Evolutionary conservation across 2,329 filamentous ascomycete species (phyloP).

Genomic region (Fusarium fracticaudum): DNA sequence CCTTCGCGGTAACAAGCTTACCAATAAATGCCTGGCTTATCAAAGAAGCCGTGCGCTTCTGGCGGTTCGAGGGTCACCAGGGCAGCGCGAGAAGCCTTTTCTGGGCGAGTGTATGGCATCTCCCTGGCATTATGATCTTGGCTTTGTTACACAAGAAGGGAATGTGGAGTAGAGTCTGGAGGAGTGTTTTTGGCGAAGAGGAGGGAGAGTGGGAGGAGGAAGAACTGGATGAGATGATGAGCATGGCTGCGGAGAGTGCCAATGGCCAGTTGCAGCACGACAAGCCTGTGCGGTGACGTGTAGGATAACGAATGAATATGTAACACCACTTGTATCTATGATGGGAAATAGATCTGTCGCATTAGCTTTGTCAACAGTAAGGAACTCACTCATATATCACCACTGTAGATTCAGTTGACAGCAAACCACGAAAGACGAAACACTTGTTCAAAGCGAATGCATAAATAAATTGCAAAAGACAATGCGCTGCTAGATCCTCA

Average conservation of each 20-base stretch:
- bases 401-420: constrained; percentile 27
- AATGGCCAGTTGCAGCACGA: constrained; percentile 25
- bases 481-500: constrained; percentile 21
- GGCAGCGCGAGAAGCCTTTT: constrained; percentile 87
- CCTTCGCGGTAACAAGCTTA: constrained; percentile 82
- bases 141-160: constrained; percentile 95
- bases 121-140: constrained; percentile 88
- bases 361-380: constrained; percentile 7
- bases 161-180: constrained; percentile 86
- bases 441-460: neutral
- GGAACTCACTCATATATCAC: constrained; percentile 24
- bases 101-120: constrained; percentile 97
- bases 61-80: constrained; percentile 78
- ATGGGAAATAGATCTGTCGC: constrained; percentile 10
- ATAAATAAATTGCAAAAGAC: constrained; percentile 5
- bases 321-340: constrained; percentile 42
- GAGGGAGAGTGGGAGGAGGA: constrained; percentile 68
- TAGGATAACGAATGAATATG: constrained; percentile 28
- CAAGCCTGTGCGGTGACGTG: constrained; percentile 28
- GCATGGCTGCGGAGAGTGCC: constrained; percentile 46
- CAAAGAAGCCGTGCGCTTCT: constrained; percentile 83
- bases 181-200: constrained; percentile 69
- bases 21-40: constrained; percentile 88
- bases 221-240: constrained; percentile 55
- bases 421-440: neutral